Evolutionary conservation across 2,329 filamentous ascomycete genomes (phyloP).

Genomic region (Sporothrix variecibatus): DNA sequence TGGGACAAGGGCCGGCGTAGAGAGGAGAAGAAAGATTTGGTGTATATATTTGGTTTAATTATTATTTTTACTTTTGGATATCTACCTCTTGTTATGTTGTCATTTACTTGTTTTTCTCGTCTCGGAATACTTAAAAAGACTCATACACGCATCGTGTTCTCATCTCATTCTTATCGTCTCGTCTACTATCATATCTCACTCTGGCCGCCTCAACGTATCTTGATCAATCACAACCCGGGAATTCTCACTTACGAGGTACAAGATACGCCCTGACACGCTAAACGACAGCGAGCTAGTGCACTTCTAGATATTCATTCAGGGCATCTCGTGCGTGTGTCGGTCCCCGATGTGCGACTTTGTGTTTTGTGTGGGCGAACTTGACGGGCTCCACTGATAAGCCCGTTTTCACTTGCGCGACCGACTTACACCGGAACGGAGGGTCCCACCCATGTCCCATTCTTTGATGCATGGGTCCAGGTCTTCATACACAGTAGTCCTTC

Average conservation of each 20-base stretch:
- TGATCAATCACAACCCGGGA: background rate
- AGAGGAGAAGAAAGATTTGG: background rate
- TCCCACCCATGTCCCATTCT: background rate
- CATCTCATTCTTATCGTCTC: background rate
- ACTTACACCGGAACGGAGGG: background rate
- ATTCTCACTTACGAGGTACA: background rate
- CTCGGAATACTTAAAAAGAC: background rate
- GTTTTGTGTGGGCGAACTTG: background rate
- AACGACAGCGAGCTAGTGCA: background rate
- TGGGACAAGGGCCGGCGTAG: background rate
- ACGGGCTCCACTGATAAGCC: constrained; percentile 14
- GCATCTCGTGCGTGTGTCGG: background rate
- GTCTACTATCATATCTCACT: background rate
- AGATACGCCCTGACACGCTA: background rate
- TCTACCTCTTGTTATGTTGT: background rate
- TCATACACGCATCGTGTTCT: background rate
- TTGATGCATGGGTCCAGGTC: background rate
- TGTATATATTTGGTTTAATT: background rate
- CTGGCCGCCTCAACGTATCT: background rate
- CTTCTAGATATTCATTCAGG: background rate
- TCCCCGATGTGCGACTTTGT: background rate
- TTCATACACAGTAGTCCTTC: background rate
- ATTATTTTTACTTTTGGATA: background rate
- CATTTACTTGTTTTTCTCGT: background rate
- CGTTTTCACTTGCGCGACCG: background rate